Percentiles rank a stretch among this genome's conserved stretches.
Conservation (phyloP, 805 yeast species). For the Komagataella phaffii region DNA sequence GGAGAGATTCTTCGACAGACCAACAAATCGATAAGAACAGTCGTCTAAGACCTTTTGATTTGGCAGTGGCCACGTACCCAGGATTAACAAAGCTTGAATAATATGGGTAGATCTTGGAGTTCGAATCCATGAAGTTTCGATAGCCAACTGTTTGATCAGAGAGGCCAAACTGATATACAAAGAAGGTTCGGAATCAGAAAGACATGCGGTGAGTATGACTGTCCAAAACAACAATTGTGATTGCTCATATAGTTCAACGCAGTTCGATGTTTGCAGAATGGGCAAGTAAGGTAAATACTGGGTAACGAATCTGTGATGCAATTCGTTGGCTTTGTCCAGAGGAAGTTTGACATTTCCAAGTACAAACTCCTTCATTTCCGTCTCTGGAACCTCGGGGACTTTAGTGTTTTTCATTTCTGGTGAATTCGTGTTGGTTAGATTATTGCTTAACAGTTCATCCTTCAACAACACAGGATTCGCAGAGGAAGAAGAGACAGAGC, state of each 20-base stretch:
- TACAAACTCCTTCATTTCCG: conserved; percentile 36
- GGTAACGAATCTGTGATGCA: conserved; percentile 56
- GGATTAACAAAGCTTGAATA: conserved; percentile 76
- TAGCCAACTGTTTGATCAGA: conserved; percentile 73
- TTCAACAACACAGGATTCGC: not conserved
- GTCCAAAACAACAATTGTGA: conserved; percentile 86
- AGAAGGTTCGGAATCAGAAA: conserved; percentile 79
- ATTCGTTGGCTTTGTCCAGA: conserved; percentile 50
- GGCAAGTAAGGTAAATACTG: conserved; percentile 71
- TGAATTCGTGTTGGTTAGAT: not conserved
- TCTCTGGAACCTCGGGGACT: not conserved
- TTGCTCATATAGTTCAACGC: conserved; percentile 68
- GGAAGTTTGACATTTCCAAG: conserved; percentile 67
- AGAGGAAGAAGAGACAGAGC: not conserved
- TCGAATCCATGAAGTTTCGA: conserved; percentile 84
- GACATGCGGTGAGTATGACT: conserved; percentile 73
- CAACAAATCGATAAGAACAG: conserved; percentile 79
- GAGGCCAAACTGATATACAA: conserved; percentile 65
- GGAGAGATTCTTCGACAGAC: conserved; percentile 73
- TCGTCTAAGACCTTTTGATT: conserved; percentile 88
- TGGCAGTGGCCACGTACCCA: conserved; percentile 87
- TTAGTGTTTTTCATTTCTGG: not conserved
- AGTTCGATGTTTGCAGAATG: conserved; percentile 54
- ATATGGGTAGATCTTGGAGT: conserved; percentile 93
- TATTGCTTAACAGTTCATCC: not conserved